phyloP scores from a whole-genome alignment of 140 eudicot genomes.

The Anethum foeniculum region DNA sequence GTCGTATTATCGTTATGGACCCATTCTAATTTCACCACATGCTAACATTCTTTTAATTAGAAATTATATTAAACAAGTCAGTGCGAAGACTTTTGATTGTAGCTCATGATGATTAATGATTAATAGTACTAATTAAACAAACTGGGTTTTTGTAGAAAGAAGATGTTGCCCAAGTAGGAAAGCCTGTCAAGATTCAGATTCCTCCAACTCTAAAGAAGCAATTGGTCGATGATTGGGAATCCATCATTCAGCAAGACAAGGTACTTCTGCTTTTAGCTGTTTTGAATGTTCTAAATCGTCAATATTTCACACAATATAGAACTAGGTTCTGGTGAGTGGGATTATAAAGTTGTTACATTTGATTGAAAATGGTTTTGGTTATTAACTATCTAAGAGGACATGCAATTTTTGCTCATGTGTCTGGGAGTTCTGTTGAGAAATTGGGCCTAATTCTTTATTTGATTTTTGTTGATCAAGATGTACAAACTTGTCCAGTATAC shows the following conservation, averaged over 20 bases:
- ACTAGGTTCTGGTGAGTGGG: background rate
- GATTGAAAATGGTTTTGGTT: background rate
- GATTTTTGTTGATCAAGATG: conserved; percentile 1
- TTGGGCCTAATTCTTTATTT: background rate
- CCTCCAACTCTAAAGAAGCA: conserved; percentile 69
- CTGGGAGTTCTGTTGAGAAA: background rate
- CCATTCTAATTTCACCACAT: background rate
- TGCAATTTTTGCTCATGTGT: background rate
- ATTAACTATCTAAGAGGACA: background rate
- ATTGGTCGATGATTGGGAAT: conserved; percentile 86
- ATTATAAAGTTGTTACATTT: background rate
- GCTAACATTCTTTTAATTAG: background rate
- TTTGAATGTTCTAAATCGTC: background rate
- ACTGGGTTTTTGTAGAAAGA: conserved; percentile 37
- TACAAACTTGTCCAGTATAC: background rate
- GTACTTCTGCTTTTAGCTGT: conserved; percentile 24
- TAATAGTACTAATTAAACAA: conserved; percentile 4
- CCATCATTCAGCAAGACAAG: conserved; percentile 62
- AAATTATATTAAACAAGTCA: background rate
- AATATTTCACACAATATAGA: background rate
- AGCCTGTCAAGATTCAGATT: conserved; percentile 58
- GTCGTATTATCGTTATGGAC: background rate
- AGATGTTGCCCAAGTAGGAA: conserved; percentile 38
- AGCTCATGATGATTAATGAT: background rate
- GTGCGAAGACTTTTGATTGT: background rate